Evolutionary conservation across 208 protist genomes (phyloP), one percentile per base, ranked within the genome.

Genomic region (Leishmania arabica): DNA sequence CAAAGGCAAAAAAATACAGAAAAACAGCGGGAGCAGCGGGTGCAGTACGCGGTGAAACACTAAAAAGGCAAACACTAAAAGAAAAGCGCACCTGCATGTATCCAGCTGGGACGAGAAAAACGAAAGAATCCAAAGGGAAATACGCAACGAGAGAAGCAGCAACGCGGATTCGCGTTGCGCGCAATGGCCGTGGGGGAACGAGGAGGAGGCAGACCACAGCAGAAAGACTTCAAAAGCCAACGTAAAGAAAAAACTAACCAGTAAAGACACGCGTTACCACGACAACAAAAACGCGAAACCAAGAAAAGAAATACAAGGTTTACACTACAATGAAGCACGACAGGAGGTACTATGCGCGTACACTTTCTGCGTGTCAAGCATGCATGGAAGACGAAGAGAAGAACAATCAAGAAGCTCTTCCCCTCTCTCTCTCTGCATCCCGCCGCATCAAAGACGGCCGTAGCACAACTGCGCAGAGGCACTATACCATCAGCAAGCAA

Each of bases 161-260:
- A 70, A 70, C 40, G 19, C 65, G 37, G 31, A 70, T 47, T 37
- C 17, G 65, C 31, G 65, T 47, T 70, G 65, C 37, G 65, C 21
- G 65, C 65, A 70, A 27, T 70, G 37, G 37, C 13, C 65, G 49
- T 58, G 58, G 17, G 40, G 42, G 68, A 31, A 49, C 7, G n/a
- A 40, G 70, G 11, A 8, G 47, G 47, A 34, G 76, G 47, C 60
- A 54, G 53, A 21, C 19, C 21, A 34, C 27, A 31, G 15, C 45
- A 51, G 11, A 37, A 51, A 70, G 62, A 24, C 17, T 7, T 54
- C 19, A 70, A 66, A 15, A 66, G 42, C 17, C 31, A 75, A 65
- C n/a, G 2, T 49, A 78, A 73, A 40, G 15, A 82, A 78, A 45
- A 64, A 4, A 64, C 27, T 47, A 47, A 68, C 24, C 37, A 68